Evolutionary conservation across 441 rosid species (phyloP), one percentile per base, ranked within the genome.

Genomic region (Codiaeum variegatum): DNA sequence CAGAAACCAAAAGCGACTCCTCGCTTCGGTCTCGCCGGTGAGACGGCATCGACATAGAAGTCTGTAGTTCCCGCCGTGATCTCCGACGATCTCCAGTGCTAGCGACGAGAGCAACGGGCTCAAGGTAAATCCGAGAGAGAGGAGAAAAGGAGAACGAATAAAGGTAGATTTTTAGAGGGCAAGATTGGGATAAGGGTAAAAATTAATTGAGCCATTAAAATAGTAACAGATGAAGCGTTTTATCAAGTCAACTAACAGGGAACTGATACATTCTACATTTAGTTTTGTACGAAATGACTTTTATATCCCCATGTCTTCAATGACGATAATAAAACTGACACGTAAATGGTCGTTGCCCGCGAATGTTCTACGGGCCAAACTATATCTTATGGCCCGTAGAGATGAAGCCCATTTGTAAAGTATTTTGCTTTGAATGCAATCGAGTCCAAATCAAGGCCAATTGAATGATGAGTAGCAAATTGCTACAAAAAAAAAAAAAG

Each of bases 1-100:
- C 72, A 58, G 92, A 74, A 82, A 81, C 84, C 54, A 83, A 51
- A 77, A 84, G 79, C 28, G 81, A 73, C 15, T 76, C 83, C 52
- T 87, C 83, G 70, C 80, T 85, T 64, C 78, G 73, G 51, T 90
- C 88, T 5, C 84, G 82, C 36, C 84, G 77, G 74, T 75, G 83
- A 63, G 90, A 81, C 34, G 84, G 82, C 63, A 80, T 75, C 52
- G 87, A 75, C 69, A 74, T 44, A 49, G 83, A 74, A 86, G 82
- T 77, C 63, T 60, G 24, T 21, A 7, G 59, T 71, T 18, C 75
- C 79, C 34, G 61, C 18, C 67, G 82, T 16, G 72, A 42, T 63
- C 66, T 77, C 74, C 74, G 75, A 61, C 83, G 85, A 78, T 73
- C 42, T 59, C 75, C 82, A 12, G 78, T 69, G 31, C 75, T 78